Base-by-base conservation (phyloP, 139 green algal genomes). In the Pseudopediastrum boryanum region DNA sequence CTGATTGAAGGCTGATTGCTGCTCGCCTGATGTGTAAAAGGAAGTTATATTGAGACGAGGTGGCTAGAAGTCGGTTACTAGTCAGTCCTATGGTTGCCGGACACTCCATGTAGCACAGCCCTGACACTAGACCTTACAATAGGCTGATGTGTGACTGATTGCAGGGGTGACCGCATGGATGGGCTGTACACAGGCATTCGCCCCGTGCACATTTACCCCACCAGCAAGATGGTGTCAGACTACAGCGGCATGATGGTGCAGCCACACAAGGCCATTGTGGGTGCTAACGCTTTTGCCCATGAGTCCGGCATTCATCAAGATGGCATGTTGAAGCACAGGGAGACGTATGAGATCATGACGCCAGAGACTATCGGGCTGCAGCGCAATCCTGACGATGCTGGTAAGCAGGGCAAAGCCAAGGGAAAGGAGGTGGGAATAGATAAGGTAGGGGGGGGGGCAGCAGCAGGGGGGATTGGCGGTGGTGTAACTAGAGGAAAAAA, bases 251-350 rank as follows among this genome's bases (percentile, higher is more conserved):
- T 98, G 93, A 83, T 90, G 13, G 89, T 98, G 46, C 96, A 99
- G 88, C 96, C 96, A 2, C 96, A 99, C 90, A 99, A 99, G 88
- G 96, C 96, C 16, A 99, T 99, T 66, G 96, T 99, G 71, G 96
- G 96, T n/a, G 95, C 95, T 41, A 99, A 99, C 78, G 96, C 96
- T 0, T 99, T 99, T 78, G 90, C 93, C 19, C 96, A 99, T 84
- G 96, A 98, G 86, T 92, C 75, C 41, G 96, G 96, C 51, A 98
- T 99, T 70, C 96, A 99, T 86, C 96, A 99, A 81, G 90, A 94
- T 44, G 92, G 92, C 77, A 96, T 96, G 92, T 82, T 96, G 19
- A 96, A 96, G 86, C 89, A 86, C 78, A 64, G 75, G 50, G 76
- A 82, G 65, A 82, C 94, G 43, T 99, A 99, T 78, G 95, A 99